Evolutionary conservation across 2,329 filamentous ascomycete genomes (phyloP).

Genomic region (Monosporascus sp.): DNA sequence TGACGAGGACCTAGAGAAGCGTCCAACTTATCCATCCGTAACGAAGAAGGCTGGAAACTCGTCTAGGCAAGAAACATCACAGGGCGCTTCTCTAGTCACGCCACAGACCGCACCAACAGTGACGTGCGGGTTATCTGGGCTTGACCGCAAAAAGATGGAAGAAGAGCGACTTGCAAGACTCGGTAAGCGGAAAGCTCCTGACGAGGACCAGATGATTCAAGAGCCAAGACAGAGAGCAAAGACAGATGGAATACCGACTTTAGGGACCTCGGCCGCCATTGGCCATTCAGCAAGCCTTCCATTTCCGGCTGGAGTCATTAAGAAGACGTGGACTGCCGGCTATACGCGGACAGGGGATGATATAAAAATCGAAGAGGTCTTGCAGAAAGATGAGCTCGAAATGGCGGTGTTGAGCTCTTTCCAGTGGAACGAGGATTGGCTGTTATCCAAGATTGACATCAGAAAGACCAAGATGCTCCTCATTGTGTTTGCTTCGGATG

Average conservation of each 20-base stretch:
- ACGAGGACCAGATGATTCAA: slow-evolving; percentile 12
- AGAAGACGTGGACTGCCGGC: slow-evolving; percentile 72
- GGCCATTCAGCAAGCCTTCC: slow-evolving; percentile 23
- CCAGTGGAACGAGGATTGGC: slow-evolving; percentile 79
- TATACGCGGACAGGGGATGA: slow-evolving; percentile 60
- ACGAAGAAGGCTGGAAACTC: slow-evolving; percentile 10
- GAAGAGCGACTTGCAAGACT: slow-evolving; percentile 70
- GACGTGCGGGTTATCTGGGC: slow-evolving; percentile 26
- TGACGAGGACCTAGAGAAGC: slow-evolving; percentile 24
- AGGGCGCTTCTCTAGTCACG: neutral
- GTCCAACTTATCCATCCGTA: slow-evolving; percentile 14
- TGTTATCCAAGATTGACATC: slow-evolving; percentile 65
- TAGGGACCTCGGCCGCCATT: neutral
- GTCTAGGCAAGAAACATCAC: neutral
- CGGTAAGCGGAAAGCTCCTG: slow-evolving; percentile 50
- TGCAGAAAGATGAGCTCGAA: slow-evolving; percentile 67
- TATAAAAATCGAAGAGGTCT: slow-evolving; percentile 81
- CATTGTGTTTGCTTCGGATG: slow-evolving; percentile 49
- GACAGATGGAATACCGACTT: slow-evolving; percentile 4
- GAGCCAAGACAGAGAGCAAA: slow-evolving; percentile 13
- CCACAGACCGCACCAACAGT: slow-evolving; percentile 7
- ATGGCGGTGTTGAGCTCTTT: slow-evolving; percentile 83
- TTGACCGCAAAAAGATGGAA: slow-evolving; percentile 83
- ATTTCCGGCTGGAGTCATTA: slow-evolving; percentile 61
- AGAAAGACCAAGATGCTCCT: slow-evolving; percentile 58